Conservation (phyloP, 257 asterid genomes). For the Solanum corneliomulleri region DNA sequence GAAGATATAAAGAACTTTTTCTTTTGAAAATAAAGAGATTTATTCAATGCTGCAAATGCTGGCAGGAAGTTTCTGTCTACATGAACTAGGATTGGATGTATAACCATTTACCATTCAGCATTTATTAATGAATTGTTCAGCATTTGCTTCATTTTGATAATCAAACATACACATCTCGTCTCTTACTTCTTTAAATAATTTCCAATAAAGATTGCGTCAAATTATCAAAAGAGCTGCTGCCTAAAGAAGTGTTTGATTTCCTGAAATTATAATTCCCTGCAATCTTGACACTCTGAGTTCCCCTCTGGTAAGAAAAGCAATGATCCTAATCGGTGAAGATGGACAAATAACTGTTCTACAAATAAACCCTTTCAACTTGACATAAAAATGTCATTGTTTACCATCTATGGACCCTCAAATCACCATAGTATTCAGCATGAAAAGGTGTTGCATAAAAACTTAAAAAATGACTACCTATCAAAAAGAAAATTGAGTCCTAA, state of each 20-base stretch:
- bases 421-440: background rate
- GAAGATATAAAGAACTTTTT: background rate
- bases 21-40: background rate
- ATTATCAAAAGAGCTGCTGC: background rate
- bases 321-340: background rate
- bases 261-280: background rate
- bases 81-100: background rate
- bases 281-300: background rate
- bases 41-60: background rate
- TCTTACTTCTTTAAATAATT: background rate
- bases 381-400: background rate
- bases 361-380: background rate
- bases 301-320: background rate
- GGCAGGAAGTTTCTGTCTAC: background rate
- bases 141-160: background rate
- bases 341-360: background rate
- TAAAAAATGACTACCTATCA: background rate
- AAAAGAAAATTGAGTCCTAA: background rate
- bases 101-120: background rate
- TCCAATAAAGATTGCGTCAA: background rate
- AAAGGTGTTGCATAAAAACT: background rate
- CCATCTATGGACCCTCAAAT: background rate
- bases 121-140: background rate
- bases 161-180: background rate
- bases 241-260: background rate